Percentiles rank a stretch among this genome's conserved stretches.
These are phyloP conservation scores for Melanomma pulvis-pyrius DNA, from an alignment of 495 filamentous ascomycete species.

Conservation along the genomic window DNA sequence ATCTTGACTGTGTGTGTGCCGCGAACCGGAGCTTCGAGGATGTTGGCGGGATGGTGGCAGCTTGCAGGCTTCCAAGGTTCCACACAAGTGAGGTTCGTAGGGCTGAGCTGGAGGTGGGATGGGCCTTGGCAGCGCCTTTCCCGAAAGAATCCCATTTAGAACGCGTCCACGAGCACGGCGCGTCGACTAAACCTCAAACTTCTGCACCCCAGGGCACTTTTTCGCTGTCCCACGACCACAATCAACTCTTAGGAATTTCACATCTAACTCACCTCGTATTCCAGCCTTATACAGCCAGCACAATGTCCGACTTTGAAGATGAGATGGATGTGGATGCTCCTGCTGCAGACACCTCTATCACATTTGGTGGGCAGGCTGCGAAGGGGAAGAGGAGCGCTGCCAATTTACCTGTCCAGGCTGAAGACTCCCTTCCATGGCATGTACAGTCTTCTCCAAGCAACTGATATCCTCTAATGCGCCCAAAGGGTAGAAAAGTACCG, in stretches of 20 bases:
- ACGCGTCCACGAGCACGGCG: slow-evolving; percentile 33
- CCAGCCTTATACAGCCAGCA: slow-evolving; percentile 28
- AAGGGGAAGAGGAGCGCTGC: slow-evolving; percentile 91
- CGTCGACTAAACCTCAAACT: slow-evolving; percentile 14
- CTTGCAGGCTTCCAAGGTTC: slow-evolving; percentile 15
- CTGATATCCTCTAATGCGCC: background rate
- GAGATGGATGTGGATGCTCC: slow-evolving; percentile 75
- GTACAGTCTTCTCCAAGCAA: background rate
- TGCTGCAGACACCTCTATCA: slow-evolving; percentile 56
- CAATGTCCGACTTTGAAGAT: slow-evolving; percentile 90
- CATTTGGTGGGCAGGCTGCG: slow-evolving; percentile 62
- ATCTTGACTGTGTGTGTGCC: slow-evolving; percentile 46
- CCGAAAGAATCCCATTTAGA: slow-evolving; percentile 12
- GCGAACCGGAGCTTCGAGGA: slow-evolving; percentile 1
- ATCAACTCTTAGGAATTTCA: too few relatives aligned
- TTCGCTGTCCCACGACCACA: background rate
- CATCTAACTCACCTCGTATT: background rate
- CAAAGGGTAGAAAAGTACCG: slow-evolving; percentile 98
- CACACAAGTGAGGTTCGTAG: slow-evolving; percentile 29
- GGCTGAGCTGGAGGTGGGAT: slow-evolving; percentile 36
- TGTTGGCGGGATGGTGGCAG: slow-evolving; percentile 6
- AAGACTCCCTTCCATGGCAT: slow-evolving; percentile 93
- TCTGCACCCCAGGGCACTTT: background rate
- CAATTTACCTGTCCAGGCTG: slow-evolving; percentile 89
- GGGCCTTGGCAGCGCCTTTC: slow-evolving; percentile 2